Evolutionary conservation across 805 yeast species (phyloP).

Genomic region (Candida maris): DNA sequence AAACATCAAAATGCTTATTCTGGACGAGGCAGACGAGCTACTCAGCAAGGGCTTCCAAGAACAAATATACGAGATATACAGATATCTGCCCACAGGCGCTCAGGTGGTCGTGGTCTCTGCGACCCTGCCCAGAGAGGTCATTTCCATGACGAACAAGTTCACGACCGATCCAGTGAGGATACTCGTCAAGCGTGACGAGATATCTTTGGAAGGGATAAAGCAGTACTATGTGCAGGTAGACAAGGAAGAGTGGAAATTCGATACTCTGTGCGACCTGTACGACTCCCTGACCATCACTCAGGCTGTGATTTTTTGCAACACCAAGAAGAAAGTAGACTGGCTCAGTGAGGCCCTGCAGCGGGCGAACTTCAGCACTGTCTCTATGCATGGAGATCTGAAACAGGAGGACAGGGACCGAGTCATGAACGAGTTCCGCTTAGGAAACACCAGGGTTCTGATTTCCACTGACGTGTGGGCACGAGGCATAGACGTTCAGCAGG

Average conservation of each 20-base stretch:
- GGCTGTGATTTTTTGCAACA: slow-evolving; percentile 97
- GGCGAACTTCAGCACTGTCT: slow-evolving; percentile 83
- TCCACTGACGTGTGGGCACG: slow-evolving; percentile 96
- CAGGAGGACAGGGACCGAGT: slow-evolving; percentile 91
- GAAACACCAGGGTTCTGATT: slow-evolving; percentile 87
- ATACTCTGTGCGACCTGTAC: slow-evolving; percentile 89
- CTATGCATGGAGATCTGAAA: slow-evolving; percentile 95
- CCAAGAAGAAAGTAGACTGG: slow-evolving; percentile 90
- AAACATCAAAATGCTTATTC: slow-evolving; percentile 85
- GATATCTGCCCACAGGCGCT: slow-evolving; percentile 79
- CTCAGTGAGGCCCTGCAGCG: slow-evolving; percentile 69
- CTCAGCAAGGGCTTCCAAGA: slow-evolving; percentile 90
- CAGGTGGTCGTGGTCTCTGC: slow-evolving; percentile 96
- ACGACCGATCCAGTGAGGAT: slow-evolving; percentile 94
- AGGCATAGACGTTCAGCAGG: slow-evolving; percentile 98
- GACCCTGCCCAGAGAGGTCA: slow-evolving; percentile 88
- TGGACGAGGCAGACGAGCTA: slow-evolving; percentile 99
- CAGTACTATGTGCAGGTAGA: slow-evolving; percentile 90
- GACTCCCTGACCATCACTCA: slow-evolving; percentile 95
- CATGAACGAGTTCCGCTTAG: slow-evolving; percentile 94
- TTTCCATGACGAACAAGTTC: slow-evolving; percentile 87
- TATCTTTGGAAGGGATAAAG: slow-evolving; percentile 92
- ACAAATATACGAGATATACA: slow-evolving; percentile 91
- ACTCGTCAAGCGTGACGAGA: slow-evolving; percentile 91
- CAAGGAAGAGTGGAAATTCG: slow-evolving; percentile 91